Evolutionary conservation across 83 land plant species (phyloP).

Genomic region (Thuja plicata): DNA sequence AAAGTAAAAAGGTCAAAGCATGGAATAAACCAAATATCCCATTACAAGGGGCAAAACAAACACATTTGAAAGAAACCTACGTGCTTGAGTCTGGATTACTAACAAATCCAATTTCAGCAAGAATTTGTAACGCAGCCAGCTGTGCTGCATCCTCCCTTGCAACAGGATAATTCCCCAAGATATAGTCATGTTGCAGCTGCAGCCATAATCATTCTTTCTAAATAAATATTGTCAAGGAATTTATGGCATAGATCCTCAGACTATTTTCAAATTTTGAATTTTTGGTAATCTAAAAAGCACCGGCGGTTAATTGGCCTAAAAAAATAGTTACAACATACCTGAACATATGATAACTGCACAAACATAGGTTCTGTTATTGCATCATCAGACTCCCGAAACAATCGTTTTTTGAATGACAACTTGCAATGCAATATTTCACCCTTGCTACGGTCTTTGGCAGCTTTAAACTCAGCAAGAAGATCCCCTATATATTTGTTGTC

Average conservation of each 20-base stretch:
- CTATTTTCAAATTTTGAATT: neutral
- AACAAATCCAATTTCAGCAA: conserved; percentile 87
- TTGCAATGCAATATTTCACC: conserved; percentile 96
- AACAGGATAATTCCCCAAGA: conserved; percentile 97
- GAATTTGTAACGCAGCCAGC: conserved; percentile 88
- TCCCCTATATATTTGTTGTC: conserved; percentile 97
- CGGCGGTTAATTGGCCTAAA: neutral
- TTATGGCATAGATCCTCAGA: neutral
- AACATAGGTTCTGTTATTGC: conserved; percentile 95
- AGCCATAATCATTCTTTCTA: neutral
- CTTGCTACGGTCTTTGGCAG: conserved; percentile 85
- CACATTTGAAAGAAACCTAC: conserved; percentile 43
- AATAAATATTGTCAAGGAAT: neutral
- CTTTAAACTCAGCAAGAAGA: conserved; percentile 89
- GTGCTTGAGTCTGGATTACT: conserved; percentile 64
- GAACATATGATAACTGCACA: conserved; percentile 94
- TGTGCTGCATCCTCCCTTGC: conserved; percentile 98
- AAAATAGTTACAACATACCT: conserved; percentile 40
- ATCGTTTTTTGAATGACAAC: conserved; percentile 86
- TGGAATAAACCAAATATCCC: neutral
- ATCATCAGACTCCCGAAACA: conserved; percentile 98
- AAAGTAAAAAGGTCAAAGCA: neutral
- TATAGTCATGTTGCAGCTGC: conserved; percentile 98
- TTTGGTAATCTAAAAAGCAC: neutral
- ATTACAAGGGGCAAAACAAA: neutral